phyloP scores from a whole-genome alignment of 768 basidiomycete genomes.

The Panus rudis region DNA sequence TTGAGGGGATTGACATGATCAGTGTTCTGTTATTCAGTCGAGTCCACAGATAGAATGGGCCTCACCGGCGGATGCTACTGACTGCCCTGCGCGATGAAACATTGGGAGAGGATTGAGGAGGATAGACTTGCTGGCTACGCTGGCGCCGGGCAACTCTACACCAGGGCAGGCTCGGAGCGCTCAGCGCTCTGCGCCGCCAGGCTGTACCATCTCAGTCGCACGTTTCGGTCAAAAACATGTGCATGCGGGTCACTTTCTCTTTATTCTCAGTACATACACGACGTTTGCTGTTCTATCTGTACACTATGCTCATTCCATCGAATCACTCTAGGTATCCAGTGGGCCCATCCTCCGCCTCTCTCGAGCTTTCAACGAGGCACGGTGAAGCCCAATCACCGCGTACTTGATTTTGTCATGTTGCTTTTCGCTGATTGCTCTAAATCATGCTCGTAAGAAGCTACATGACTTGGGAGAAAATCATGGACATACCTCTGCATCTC shows the following conservation, averaged over 20 bases:
- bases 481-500: constrained; percentile 75
- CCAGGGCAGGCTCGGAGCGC: no score
- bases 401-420: constrained; percentile 81
- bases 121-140: no score
- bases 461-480: constrained; percentile 33
- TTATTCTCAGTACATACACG: no score
- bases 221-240: no score
- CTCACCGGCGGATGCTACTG: constrained; percentile 47
- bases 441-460: constrained; percentile 4
- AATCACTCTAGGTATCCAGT: no score
- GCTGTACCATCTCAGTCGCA: no score
- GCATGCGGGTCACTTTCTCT: no score
- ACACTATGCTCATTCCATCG: no score
- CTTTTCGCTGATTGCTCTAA: constrained; percentile 52
- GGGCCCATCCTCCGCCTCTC: constrained; percentile 46
- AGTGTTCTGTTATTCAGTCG: no score
- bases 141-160: no score
- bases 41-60: neutral
- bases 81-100: constrained; percentile 57
- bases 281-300: no score
- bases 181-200: no score
- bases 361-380: constrained; percentile 67
- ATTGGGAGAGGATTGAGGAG: constrained; percentile 27
- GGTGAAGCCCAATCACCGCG: constrained; percentile 60
- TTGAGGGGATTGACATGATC: constrained; percentile 3